phyloP scores from a whole-genome alignment of 139 green algal genomes.

The Trebouxia sp. region DNA sequence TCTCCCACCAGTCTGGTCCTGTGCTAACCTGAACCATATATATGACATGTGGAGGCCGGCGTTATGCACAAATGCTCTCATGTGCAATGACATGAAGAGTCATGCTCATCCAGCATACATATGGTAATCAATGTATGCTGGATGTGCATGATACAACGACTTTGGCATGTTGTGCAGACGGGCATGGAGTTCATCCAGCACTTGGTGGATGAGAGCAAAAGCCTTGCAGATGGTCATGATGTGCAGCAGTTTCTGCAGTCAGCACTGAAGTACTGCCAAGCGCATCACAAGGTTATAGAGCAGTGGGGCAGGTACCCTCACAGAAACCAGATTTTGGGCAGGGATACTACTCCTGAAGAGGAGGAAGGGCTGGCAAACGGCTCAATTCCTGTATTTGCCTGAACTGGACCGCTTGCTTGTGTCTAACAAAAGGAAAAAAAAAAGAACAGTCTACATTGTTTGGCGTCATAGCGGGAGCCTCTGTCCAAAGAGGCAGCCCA shows the following conservation, averaged over 20 bases:
- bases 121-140: too few species aligned
- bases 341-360: neutral
- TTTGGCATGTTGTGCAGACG: too few species aligned
- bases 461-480: too few species aligned
- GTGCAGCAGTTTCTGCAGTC: neutral
- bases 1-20: too few species aligned
- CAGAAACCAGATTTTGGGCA: constrained; percentile 17
- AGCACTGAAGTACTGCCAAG: neutral
- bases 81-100: too few species aligned
- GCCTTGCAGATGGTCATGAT: neutral
- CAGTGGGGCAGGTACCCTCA: constrained; percentile 24
- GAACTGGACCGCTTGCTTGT: neutral
- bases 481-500: too few species aligned
- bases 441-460: too few species aligned
- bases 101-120: too few species aligned
- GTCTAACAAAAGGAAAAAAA: neutral
- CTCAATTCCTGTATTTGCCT: constrained; percentile 4
- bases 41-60: too few species aligned
- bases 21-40: too few species aligned
- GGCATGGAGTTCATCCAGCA: neutral
- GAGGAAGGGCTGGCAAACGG: neutral
- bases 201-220: neutral
- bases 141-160: too few species aligned
- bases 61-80: too few species aligned
- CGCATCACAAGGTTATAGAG: neutral